Conservation (phyloP, 305 asterid genomes). For the Rubia peregrina region DNA sequence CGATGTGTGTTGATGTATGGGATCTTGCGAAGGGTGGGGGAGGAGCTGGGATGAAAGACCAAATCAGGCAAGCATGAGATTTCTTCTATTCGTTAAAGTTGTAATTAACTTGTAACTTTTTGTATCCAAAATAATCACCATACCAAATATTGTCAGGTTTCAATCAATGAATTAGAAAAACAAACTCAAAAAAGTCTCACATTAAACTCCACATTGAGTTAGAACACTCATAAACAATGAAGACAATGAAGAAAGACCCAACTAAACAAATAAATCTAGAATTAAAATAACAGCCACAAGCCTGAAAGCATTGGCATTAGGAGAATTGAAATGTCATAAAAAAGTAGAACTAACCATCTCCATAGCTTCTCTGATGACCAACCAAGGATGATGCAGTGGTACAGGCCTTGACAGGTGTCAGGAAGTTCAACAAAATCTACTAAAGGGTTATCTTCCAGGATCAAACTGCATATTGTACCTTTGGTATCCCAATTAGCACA, state of each 20-base stretch:
- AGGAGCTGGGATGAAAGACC: too few species aligned
- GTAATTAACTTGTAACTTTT: neutral
- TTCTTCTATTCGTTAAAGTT: neutral
- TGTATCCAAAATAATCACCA: neutral
- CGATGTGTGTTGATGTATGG: neutral
- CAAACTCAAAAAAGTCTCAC: neutral
- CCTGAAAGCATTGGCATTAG: neutral
- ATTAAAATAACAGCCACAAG: neutral
- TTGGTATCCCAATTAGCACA: slow-evolving; percentile 88
- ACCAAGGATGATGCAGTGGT: slow-evolving; percentile 81
- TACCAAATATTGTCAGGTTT: neutral
- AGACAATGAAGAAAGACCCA: neutral
- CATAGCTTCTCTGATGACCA: slow-evolving; percentile 51
- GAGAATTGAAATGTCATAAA: neutral
- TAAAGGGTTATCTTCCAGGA: slow-evolving; percentile 90
- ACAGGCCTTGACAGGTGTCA: slow-evolving; percentile 90
- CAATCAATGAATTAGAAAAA: neutral
- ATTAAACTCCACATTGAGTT: neutral
- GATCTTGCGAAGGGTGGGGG: neutral
- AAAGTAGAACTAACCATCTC: slow-evolving; percentile 43
- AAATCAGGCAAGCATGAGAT: neutral
- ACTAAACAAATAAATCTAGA: neutral
- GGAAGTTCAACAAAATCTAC: slow-evolving; percentile 98
- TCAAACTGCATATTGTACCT: slow-evolving; percentile 89
- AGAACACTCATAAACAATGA: neutral